A percentile compares a stretch with the other conserved stretches of the same genome.
phyloP scores from a whole-genome alignment of 2,329 filamentous ascomycete genomes.

The Pseudogymnoascus sp. region DNA sequence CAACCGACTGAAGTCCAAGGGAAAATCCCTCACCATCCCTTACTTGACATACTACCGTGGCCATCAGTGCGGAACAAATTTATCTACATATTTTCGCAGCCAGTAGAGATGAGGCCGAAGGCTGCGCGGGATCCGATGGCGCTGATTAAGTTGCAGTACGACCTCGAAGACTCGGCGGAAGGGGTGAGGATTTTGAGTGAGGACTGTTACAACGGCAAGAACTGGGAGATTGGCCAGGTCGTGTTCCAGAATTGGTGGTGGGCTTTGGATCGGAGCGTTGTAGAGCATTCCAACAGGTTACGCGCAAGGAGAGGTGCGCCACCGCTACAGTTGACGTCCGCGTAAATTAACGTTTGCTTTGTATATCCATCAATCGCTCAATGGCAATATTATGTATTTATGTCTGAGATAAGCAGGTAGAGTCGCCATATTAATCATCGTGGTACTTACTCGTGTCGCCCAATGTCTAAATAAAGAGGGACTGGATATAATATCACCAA shows the following conservation, averaged over 20 bases:
- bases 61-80: slow-evolving; percentile 17
- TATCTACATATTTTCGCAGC: slow-evolving; percentile 16
- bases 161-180: slow-evolving; percentile 16
- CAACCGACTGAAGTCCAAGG: slow-evolving; percentile 14
- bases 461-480: background rate
- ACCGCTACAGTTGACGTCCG: background rate
- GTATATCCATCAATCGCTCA: background rate
- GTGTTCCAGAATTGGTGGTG: slow-evolving; percentile 17
- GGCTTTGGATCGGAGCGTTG: slow-evolving; percentile 14
- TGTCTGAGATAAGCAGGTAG: background rate
- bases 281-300: slow-evolving; percentile 15
- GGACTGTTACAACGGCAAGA: slow-evolving; percentile 12
- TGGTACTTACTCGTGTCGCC: background rate
- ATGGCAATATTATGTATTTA: background rate
- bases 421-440: background rate
- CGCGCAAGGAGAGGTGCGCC: slow-evolving; percentile 13
- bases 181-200: slow-evolving; percentile 14
- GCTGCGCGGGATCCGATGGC: slow-evolving; percentile 13
- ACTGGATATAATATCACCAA: background rate
- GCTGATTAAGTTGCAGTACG: slow-evolving; percentile 14
- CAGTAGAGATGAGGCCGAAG: slow-evolving; percentile 13
- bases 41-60: slow-evolving; percentile 17
- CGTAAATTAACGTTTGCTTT: background rate
- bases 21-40: slow-evolving; percentile 14
- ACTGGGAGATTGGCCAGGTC: slow-evolving; percentile 17